Evolutionary conservation across 1,139 yeast species (phyloP).

Genomic region (Kluyveromyces sp.): DNA sequence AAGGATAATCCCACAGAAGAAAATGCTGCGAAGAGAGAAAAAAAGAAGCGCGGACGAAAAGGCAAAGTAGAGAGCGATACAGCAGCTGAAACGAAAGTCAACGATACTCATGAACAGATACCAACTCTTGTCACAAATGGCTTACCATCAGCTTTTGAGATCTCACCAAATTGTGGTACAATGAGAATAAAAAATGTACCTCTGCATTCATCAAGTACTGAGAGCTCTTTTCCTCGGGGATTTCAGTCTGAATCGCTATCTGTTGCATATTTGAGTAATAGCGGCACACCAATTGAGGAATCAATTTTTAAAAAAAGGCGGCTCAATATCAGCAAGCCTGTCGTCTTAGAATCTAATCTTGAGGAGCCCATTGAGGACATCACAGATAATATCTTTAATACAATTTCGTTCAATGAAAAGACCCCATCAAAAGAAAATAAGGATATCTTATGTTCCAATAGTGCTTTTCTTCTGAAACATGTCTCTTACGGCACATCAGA

Average conservation of each 20-base stretch:
- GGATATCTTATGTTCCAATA: conserved; percentile 3
- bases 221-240: conserved; percentile 5
- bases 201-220: conserved; percentile 5
- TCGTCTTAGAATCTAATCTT: conserved; percentile 4
- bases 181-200: conserved; percentile 4
- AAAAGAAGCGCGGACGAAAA: conserved; percentile 7
- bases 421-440: conserved; percentile 4
- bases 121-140: conserved; percentile 6
- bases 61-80: not conserved
- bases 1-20: not conserved
- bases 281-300: conserved; percentile 6
- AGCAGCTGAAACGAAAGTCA: not conserved
- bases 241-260: conserved; percentile 5
- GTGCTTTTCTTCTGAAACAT: conserved; percentile 6
- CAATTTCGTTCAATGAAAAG: conserved; percentile 7
- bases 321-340: conserved; percentile 6
- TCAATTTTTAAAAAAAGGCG: conserved; percentile 6
- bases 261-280: conserved; percentile 6
- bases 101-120: conserved; percentile 1
- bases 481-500: conserved; percentile 2
- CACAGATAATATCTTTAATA: conserved; percentile 7
- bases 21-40: conserved; percentile 1
- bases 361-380: conserved; percentile 5
- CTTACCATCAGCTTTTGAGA: conserved; percentile 5
- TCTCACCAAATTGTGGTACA: conserved; percentile 3